phyloP scores from a whole-genome alignment of 2,329 filamentous ascomycete genomes.

The Botrytis fabae region DNA sequence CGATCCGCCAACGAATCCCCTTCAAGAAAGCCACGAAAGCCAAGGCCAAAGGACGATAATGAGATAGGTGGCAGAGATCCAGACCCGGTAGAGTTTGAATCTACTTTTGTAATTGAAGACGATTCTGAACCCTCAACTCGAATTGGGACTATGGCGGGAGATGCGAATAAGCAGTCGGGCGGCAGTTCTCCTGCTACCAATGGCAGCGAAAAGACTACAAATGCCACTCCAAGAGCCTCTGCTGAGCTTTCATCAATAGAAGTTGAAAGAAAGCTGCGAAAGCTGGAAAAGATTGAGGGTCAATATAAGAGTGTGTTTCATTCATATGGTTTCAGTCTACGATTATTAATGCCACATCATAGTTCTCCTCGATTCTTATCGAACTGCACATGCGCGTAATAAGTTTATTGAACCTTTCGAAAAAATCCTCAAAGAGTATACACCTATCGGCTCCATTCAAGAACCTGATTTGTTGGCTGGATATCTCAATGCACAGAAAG shows the following conservation, averaged over 20 bases:
- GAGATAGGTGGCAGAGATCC: slow-evolving; percentile 46
- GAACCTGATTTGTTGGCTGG: slow-evolving; percentile 84
- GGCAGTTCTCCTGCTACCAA: slow-evolving; percentile 36
- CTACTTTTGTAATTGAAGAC: slow-evolving; percentile 83
- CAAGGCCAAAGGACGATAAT: slow-evolving; percentile 38
- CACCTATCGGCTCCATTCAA: slow-evolving; percentile 81
- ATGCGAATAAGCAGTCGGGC: slow-evolving; percentile 23
- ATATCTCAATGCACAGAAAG: slow-evolving; percentile 82
- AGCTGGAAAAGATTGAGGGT: slow-evolving; percentile 85
- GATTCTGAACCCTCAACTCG: slow-evolving; percentile 66
- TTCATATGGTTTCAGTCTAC: neutral
- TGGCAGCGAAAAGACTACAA: slow-evolving; percentile 35
- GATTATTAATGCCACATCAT: slow-evolving; percentile 27
- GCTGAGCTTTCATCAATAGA: slow-evolving; percentile 66
- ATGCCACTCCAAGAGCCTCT: slow-evolving; percentile 26
- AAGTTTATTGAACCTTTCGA: slow-evolving; percentile 92
- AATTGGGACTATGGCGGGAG: slow-evolving; percentile 49
- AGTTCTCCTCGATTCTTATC: slow-evolving; percentile 90
- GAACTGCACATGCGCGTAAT: slow-evolving; percentile 83
- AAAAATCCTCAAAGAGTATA: slow-evolving; percentile 85
- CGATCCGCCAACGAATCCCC: slow-evolving; percentile 36
- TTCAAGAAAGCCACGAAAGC: slow-evolving; percentile 32
- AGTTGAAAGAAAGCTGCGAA: slow-evolving; percentile 72
- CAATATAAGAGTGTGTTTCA: slow-evolving; percentile 72
- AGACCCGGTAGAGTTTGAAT: slow-evolving; percentile 85